These are phyloP conservation scores for Cnidoscolus chayamansa DNA, from an alignment of 441 rosid genomes.

Conservation along the genomic window DNA sequence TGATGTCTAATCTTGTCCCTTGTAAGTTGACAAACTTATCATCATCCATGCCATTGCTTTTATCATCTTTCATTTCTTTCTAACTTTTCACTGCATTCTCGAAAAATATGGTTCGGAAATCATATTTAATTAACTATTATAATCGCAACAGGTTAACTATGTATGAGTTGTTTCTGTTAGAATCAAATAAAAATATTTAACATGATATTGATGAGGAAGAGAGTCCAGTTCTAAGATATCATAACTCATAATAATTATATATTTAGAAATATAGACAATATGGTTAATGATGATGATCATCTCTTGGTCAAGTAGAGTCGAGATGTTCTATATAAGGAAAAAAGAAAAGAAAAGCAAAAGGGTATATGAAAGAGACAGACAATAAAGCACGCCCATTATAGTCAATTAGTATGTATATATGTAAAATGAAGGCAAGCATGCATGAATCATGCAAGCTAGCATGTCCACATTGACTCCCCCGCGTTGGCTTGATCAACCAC, in stretches of 20 bases:
- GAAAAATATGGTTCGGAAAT: too few relatives aligned
- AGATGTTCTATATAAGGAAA: conserved; percentile 12
- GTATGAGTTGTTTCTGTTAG: too few relatives aligned
- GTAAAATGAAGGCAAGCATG: conserved; percentile 17
- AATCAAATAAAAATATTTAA: neutral
- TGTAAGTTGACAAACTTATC: too few relatives aligned
- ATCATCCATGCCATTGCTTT: neutral
- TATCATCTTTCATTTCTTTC: neutral
- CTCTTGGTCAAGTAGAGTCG: conserved; percentile 19
- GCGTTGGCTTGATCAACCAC: conserved; percentile 37
- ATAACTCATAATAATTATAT: conserved; percentile 29
- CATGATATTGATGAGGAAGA: neutral
- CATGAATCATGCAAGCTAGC: conserved; percentile 27
- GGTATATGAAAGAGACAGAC: conserved; percentile 18
- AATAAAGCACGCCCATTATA: conserved; percentile 31
- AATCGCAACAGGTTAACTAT: neutral
- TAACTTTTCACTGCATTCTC: too few relatives aligned
- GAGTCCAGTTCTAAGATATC: conserved; percentile 15
- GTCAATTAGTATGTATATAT: conserved; percentile 12
- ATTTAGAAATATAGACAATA: conserved; percentile 26
- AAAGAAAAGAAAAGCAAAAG: neutral
- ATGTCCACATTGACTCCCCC: conserved; percentile 70
- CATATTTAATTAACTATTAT: neutral
- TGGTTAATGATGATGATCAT: conserved; percentile 23
- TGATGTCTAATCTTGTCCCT: too few relatives aligned